Evolutionary conservation across 805 yeast genomes (phyloP), one percentile per base, ranked within the genome.

Genomic region (Metschnikowia aberdeeniae): DNA sequence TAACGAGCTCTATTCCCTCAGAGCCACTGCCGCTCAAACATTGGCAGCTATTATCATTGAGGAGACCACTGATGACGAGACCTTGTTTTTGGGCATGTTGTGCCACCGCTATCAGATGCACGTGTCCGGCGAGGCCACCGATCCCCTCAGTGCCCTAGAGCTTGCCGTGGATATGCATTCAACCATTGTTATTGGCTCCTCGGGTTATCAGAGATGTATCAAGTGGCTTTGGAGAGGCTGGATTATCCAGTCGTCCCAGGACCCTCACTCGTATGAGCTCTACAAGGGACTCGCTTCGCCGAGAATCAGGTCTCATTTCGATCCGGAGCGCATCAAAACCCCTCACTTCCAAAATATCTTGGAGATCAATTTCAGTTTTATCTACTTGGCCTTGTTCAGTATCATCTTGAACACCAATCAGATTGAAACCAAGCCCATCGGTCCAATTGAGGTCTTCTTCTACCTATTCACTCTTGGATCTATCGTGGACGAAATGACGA

Each of bases 221-320:
- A 81, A 83, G 53, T 89, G 96, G 95, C 64, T 89, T 40, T 89
- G 97, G 97, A 71, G 90, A 45, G 97, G 97, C 26, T 87, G 96
- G 95, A 86, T 89, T 50, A 75, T 86, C 41, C 96, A 88, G 64
- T 77, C 84, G 19, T 78, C 81, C 10, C 63, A 61, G 11, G 88
- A 87, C 58, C 87, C 93, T 5, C 74, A 77, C 20, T 80, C 81
- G 12, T 89, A 84, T 55, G 82, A 79, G 22, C 58, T 82, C 45
- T 87, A 84, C 61, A 76, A 73, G 49, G 81, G 80, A 0, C 76
- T 82, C 11, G 72, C 80, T 0, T 78, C 81, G 20, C 67, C 80
- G 4, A 67, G 73, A 11, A 68, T 86, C 47, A 52, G 64, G 43
- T 63, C 76, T 3, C 97, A 89, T 63, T 87, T 86, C 54, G 81